Conservation (phyloP, 78 protist genomes). For the Anaeramoeba flamelloides region DNA sequence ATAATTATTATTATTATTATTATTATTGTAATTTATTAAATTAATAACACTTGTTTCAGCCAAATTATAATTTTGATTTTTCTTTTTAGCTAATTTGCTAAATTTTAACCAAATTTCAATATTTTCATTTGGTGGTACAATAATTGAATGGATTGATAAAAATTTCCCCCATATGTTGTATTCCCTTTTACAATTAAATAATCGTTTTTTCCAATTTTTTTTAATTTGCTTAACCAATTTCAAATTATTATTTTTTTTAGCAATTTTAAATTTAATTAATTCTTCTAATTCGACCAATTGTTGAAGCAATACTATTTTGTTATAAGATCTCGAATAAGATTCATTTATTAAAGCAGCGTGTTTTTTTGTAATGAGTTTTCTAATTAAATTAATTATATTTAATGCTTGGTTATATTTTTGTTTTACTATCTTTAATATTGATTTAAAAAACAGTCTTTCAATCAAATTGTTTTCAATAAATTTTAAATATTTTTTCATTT, state of each 20-base stretch:
- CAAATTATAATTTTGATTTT: too few species aligned
- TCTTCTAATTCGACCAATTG: constrained; percentile 70
- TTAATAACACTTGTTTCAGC: too few species aligned
- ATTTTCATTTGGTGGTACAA: constrained; percentile 54
- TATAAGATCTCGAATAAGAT: constrained; percentile 57
- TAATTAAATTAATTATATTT: not conserved
- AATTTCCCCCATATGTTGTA: constrained; percentile 57
- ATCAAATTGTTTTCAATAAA: not conserved
- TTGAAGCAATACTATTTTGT: constrained; percentile 38
- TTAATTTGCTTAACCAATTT: too few species aligned
- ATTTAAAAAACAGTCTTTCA: not conserved
- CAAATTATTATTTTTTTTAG: constrained; percentile 8
- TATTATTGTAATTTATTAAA: too few species aligned
- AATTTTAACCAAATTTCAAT: constrained; percentile 55
- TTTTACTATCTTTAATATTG: not conserved
- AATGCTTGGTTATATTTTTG: not conserved
- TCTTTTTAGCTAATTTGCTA: constrained; percentile 59
- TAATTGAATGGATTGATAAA: constrained; percentile 54
- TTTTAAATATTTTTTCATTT: too few species aligned
- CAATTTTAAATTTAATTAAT: constrained; percentile 26
- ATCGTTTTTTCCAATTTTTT: not conserved
- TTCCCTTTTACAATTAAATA: constrained; percentile 1
- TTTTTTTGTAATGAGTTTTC: not conserved
- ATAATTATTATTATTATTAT: too few species aligned
- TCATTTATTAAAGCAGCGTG: not conserved